phyloP scores from a whole-genome alignment of 257 asterid genomes.

The Solanum sitiens region DNA sequence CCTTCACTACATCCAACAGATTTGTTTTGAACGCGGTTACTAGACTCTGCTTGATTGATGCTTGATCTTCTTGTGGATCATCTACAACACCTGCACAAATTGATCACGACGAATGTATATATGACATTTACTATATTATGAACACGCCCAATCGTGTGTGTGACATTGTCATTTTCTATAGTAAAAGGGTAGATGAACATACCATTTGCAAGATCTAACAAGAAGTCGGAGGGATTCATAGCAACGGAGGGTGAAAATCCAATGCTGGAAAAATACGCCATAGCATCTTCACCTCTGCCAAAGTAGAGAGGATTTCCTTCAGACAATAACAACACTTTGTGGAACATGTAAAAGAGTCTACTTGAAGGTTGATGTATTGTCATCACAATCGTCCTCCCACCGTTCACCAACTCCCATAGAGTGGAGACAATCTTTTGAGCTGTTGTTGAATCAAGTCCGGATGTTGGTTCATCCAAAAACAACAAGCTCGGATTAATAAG shows the following conservation, averaged over 20 bases:
- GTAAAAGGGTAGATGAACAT: background rate
- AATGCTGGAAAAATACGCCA: constrained; percentile 44
- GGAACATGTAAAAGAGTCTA: constrained; percentile 63
- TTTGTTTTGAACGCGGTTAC: constrained; percentile 32
- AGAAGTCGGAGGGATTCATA: constrained; percentile 86
- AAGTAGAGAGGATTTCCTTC: constrained; percentile 66
- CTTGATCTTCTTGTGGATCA: constrained; percentile 35
- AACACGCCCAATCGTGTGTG: background rate
- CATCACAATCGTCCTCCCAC: constrained; percentile 64
- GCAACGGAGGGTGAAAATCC: constrained; percentile 51
- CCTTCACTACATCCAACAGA: constrained; percentile 19
- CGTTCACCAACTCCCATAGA: constrained; percentile 45
- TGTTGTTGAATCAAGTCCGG: constrained; percentile 76
- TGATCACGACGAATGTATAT: background rate
- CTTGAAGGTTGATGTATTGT: constrained; percentile 90
- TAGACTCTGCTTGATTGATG: constrained; percentile 31
- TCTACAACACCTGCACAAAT: constrained; percentile 38
- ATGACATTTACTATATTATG: background rate
- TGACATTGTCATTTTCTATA: background rate
- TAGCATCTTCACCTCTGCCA: constrained; percentile 37
- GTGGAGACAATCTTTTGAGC: constrained; percentile 64
- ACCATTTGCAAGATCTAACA: constrained; percentile 82
- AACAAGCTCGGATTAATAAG: constrained; percentile 63
- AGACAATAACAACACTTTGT: constrained; percentile 52
- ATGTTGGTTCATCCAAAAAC: constrained; percentile 80